Percentiles rank a stretch among this genome's conserved stretches.
These are phyloP conservation scores for Lathyrus sativus DNA, from an alignment of 306 rosid species.

Conservation along the genomic window DNA sequence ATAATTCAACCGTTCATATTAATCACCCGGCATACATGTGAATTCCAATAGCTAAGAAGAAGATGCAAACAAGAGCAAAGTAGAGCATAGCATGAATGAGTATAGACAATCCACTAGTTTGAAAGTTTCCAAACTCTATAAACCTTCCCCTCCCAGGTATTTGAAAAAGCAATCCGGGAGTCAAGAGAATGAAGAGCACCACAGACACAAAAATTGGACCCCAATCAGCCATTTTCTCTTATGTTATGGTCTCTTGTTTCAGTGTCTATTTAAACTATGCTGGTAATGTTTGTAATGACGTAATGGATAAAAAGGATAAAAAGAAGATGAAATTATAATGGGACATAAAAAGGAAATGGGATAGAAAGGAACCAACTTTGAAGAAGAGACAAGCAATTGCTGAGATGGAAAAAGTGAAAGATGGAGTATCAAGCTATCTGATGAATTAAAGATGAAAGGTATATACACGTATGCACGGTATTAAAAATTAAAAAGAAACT, in stretches of 20 bases:
- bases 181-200: conserved; percentile 74
- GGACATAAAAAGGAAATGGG: conserved; percentile 35
- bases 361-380: conserved; percentile 40
- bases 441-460: conserved; percentile 21
- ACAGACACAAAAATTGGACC: conserved; percentile 91
- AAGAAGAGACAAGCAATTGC: conserved; percentile 53
- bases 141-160: conserved; percentile 59
- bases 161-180: conserved; percentile 82
- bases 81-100: conserved; percentile 72
- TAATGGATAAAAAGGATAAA: conserved; percentile 8
- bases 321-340: conserved; percentile 21
- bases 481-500: conserved; percentile 22
- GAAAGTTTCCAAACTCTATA: conserved; percentile 78
- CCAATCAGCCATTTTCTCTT: conserved; percentile 79
- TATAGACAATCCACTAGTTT: conserved; percentile 77
- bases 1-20: background rate
- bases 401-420: conserved; percentile 56
- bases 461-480: conserved; percentile 32
- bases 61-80: conserved; percentile 83
- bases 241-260: background rate
- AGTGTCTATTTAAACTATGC: conserved; percentile 19
- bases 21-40: conserved; percentile 64
- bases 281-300: background rate
- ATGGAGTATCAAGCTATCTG: conserved; percentile 48
- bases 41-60: conserved; percentile 71